Conservation (phyloP, 768 basidiomycete species). For the Auricularia cornea region DNA sequence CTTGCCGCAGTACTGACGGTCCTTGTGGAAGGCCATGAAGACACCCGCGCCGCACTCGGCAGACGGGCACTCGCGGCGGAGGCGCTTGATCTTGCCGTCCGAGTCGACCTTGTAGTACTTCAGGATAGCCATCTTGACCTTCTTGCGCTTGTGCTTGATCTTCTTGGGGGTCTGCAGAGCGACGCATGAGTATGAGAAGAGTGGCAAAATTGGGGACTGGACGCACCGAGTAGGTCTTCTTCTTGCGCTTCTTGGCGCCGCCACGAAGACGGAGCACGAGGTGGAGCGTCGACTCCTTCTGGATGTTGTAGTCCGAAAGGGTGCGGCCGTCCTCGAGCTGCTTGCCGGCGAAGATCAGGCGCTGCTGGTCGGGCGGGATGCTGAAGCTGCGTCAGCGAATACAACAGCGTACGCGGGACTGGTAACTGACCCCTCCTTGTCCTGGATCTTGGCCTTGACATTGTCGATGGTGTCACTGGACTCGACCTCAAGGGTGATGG, state of each 20-base stretch:
- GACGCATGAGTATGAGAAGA: neutral
- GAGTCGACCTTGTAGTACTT: constrained; percentile 99
- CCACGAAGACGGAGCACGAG: constrained; percentile 95
- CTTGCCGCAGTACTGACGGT: constrained; percentile 97
- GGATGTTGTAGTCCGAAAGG: constrained; percentile 92
- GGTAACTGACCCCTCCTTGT: constrained; percentile 80
- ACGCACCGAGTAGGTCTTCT: constrained; percentile 96
- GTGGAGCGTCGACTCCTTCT: constrained; percentile 99
- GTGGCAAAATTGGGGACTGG: neutral
- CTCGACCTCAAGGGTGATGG: constrained; percentile 96
- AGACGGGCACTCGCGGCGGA: constrained; percentile 91
- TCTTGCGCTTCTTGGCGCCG: constrained; percentile 99
- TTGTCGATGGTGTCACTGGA: constrained; percentile 97
- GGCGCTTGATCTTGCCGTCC: constrained; percentile 98
- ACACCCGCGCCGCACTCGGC: constrained; percentile 28
- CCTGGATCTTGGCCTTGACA: constrained; percentile 96
- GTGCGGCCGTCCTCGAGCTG: constrained; percentile 99
- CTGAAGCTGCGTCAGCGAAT: constrained; percentile 27
- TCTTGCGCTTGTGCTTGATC: constrained; percentile 99
- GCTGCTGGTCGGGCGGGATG: constrained; percentile 91
- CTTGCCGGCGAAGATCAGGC: constrained; percentile 98
- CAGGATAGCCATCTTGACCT: constrained; percentile 99
- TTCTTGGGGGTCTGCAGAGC: constrained; percentile 86
- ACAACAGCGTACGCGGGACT: neutral
- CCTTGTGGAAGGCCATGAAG: constrained; percentile 97